phyloP scores from a whole-genome alignment of 2,329 filamentous ascomycete species.

The Ceratocystis huliohia region DNA sequence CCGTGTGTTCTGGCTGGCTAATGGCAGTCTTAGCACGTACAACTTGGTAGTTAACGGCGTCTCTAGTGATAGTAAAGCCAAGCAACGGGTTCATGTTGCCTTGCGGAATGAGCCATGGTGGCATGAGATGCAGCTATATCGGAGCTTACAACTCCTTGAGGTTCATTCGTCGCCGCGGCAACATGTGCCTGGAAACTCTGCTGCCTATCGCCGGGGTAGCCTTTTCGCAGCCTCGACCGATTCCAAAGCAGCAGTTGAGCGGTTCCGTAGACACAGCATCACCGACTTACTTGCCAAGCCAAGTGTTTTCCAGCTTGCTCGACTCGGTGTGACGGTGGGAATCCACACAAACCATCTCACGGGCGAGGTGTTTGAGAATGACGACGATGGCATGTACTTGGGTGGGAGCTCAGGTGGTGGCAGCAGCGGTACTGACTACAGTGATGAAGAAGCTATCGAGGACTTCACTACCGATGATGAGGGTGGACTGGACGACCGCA shows the following conservation, averaged over 20 bases:
- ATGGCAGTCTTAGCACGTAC: conserved; percentile 58
- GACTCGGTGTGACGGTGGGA: conserved; percentile 54
- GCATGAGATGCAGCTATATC: conserved; percentile 53
- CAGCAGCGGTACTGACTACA: not conserved
- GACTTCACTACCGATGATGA: conserved; percentile 23
- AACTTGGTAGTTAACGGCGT: conserved; percentile 66
- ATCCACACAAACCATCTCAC: conserved; percentile 65
- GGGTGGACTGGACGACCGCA: not conserved
- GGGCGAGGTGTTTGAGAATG: conserved; percentile 41
- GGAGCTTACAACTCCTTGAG: conserved; percentile 31
- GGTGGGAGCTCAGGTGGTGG: not conserved
- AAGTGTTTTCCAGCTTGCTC: conserved; percentile 38
- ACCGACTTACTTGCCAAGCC: conserved; percentile 46
- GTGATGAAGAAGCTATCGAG: conserved; percentile 28
- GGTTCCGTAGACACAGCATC: conserved; percentile 14
- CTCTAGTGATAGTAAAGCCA: conserved; percentile 36
- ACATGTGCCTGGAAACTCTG: not conserved
- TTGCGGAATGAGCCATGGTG: conserved; percentile 70
- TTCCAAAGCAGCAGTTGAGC: conserved; percentile 1
- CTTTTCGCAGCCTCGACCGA: not conserved
- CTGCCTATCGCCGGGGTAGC: not conserved
- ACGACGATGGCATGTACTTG: conserved; percentile 15
- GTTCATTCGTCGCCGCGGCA: conserved; percentile 22
- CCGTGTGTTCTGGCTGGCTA: conserved; percentile 69
- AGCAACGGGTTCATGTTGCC: conserved; percentile 50